Conservation (phyloP, 2,329 filamentous ascomycete species). For the Plectosphaerella cucumerina region DNA sequence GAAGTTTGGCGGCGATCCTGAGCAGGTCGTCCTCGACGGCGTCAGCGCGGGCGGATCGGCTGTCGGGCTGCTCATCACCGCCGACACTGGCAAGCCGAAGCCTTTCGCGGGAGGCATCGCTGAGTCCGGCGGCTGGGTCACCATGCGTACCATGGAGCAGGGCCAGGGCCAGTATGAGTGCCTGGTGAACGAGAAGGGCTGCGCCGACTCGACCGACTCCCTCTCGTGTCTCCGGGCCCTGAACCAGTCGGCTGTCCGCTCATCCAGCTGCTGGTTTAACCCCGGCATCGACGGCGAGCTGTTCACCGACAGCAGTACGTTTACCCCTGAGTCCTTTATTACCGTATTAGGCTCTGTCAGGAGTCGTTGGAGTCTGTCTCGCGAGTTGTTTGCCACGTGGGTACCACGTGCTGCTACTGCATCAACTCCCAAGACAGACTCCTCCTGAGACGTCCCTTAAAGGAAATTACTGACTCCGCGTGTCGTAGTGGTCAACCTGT, state of each 20-base stretch:
- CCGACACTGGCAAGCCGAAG: constrained; percentile 43
- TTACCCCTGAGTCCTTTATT: too few species aligned
- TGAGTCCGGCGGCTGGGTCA: constrained; percentile 48
- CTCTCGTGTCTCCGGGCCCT: constrained; percentile 14
- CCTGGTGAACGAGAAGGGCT: constrained; percentile 28
- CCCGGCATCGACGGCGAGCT: constrained; percentile 50
- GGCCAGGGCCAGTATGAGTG: constrained; percentile 47
- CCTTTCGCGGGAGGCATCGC: constrained; percentile 49
- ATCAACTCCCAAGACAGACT: too few species aligned
- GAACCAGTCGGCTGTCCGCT: constrained; percentile 15
- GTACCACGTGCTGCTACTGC: too few species aligned
- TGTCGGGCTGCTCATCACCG: constrained; percentile 58
- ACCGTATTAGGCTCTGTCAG: too few species aligned
- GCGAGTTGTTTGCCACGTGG: too few species aligned
- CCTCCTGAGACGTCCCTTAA: too few species aligned
- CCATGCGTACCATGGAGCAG: constrained; percentile 28
- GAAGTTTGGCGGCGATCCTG: constrained; percentile 65
- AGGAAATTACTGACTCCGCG: too few species aligned
- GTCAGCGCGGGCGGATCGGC: constrained; percentile 65
- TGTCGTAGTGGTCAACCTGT: constrained; percentile 43
- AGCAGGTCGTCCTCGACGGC: constrained; percentile 65
- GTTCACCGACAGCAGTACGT: constrained; percentile 42
- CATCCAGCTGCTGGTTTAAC: constrained; percentile 17
- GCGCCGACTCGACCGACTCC: constrained; percentile 13
- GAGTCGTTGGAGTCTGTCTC: too few species aligned